Conservation (phyloP, 176 grass and related monocot species). For the Musa troglodytarum region DNA sequence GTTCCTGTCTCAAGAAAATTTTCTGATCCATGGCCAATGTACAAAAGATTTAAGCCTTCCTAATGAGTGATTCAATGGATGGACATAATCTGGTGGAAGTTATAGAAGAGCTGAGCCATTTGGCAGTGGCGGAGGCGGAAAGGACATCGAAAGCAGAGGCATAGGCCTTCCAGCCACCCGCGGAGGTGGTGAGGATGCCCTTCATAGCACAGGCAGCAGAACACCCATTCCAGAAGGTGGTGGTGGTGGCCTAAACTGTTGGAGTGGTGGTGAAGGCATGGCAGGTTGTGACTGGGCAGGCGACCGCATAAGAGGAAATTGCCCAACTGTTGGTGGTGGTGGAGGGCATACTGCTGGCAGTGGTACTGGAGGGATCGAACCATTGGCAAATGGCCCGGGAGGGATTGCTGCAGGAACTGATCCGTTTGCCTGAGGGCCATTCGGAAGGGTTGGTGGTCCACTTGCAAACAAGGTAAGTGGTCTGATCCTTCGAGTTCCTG, state of each 20-base stretch:
- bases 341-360: slow-evolving; percentile 42
- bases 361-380: slow-evolving; percentile 27
- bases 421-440: slow-evolving; percentile 34
- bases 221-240: neutral
- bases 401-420: slow-evolving; percentile 31
- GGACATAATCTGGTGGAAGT: neutral
- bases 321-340: slow-evolving; percentile 31
- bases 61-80: neutral
- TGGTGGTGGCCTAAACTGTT: slow-evolving; percentile 8
- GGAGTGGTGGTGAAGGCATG: neutral
- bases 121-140: neutral
- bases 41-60: neutral
- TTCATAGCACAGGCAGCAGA: neutral
- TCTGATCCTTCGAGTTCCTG: slow-evolving; percentile 60
- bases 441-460: slow-evolving; percentile 47
- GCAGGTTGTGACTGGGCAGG: slow-evolving; percentile 32
- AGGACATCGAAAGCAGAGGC: neutral
- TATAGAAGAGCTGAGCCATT: neutral
- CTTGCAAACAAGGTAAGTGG: slow-evolving; percentile 89
- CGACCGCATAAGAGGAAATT: slow-evolving; percentile 76
- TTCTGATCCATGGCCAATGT: neutral
- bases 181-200: neutral
- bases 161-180: slow-evolving; percentile 5
- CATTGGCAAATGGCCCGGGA: slow-evolving; percentile 62
- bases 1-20: too few relatives aligned